These are phyloP conservation scores for Aphanoascus verrucosus DNA, from an alignment of 2,329 filamentous ascomycete species.

Conservation along the genomic window DNA sequence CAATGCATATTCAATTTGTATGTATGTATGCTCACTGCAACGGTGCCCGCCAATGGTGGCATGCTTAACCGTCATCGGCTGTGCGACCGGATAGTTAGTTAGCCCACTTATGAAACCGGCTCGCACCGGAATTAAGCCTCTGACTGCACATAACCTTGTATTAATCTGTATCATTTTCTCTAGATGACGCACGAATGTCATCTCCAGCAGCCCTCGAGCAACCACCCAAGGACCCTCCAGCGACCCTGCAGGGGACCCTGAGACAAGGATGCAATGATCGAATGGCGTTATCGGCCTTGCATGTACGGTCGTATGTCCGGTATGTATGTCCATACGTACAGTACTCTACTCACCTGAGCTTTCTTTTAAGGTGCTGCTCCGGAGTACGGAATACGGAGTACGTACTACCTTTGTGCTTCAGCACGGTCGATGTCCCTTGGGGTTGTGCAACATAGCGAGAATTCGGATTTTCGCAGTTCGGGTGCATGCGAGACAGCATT, in stretches of 20 bases:
- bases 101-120: not conserved
- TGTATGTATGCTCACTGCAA: not conserved
- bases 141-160: not conserved
- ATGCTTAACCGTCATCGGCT: not conserved
- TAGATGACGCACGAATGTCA: not conserved
- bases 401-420: not conserved
- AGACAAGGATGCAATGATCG: not conserved
- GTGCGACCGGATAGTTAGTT: not conserved
- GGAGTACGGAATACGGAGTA: not conserved
- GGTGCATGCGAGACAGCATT: not conserved
- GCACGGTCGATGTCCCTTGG: not conserved
- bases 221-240: not conserved
- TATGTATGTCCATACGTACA: not conserved
- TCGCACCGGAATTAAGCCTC: not conserved
- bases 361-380: not conserved
- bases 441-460: not conserved
- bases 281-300: not conserved
- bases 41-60: not conserved
- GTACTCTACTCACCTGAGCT: not conserved
- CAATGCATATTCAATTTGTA: not conserved
- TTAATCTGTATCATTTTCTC: not conserved
- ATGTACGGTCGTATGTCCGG: not conserved
- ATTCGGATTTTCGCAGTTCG: not conserved
- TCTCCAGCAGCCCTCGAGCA: not conserved
- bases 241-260: conserved; percentile 5